phyloP scores from a whole-genome alignment of 2,329 filamentous ascomycete genomes.

The Sarocladium brachiariae region DNA sequence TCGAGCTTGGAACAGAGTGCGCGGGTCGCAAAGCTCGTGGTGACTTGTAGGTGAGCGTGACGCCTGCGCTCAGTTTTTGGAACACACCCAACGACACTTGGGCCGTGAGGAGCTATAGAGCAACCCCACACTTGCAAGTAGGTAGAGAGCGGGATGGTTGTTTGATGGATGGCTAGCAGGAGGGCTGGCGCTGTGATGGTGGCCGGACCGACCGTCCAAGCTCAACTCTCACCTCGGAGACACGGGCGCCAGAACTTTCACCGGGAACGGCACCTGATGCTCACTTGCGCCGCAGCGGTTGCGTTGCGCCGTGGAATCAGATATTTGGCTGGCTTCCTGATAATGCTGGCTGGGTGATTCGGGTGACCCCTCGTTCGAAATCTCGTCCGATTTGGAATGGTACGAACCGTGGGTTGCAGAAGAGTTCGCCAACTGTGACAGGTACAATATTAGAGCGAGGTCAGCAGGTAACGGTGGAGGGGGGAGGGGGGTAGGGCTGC shows the following conservation, averaged over 20 bases:
- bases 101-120: slow-evolving; percentile 1
- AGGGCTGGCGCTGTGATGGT: neutral
- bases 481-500: neutral
- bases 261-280: slow-evolving; percentile 1
- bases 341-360: neutral
- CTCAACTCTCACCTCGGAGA: neutral
- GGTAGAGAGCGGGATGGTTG: neutral
- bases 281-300: neutral
- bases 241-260: slow-evolving; percentile 7
- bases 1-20: neutral
- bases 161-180: slow-evolving; percentile 2
- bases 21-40: neutral
- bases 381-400: slow-evolving; percentile 8
- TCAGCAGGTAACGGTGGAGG: neutral
- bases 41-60: slow-evolving; percentile 7
- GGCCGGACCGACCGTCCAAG: neutral
- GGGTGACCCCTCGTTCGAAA: slow-evolving; percentile 1
- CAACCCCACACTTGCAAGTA: slow-evolving; percentile 4
- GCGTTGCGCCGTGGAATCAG: slow-evolving; percentile 1
- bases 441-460: neutral
- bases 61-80: slow-evolving; percentile 2
- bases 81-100: slow-evolving; percentile 4
- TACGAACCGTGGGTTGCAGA: slow-evolving; percentile 6
- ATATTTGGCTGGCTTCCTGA: slow-evolving; percentile 1
- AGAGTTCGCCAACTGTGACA: neutral